Base-by-base conservation (phyloP, 2,329 filamentous ascomycete genomes). In the Ophiostoma himal-ulmi region DNA sequence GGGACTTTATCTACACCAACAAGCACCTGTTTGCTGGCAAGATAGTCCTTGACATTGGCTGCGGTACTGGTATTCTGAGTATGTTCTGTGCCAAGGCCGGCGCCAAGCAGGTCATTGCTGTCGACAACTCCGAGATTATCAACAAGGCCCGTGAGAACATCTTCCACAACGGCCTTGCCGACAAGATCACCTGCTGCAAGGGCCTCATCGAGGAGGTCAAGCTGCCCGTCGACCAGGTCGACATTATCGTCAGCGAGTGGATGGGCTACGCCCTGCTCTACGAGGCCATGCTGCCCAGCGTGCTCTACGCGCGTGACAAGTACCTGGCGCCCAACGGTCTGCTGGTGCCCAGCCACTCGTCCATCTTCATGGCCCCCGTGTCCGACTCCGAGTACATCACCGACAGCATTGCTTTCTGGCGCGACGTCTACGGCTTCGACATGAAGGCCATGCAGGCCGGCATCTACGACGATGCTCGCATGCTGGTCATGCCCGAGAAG, bases 241-340 rank as follows among this genome's bases (percentile, higher is more conserved):
- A 98, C 80, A 90, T 98, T 76, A 97, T 98, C 77, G 90, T 98
- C 72, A 96, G 92, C 72, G 94, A 98, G 79, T 98, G 94, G 94
- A 98, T 98, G 94, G 94, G 94, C 39, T 98, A 98, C 78, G 92
- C 90, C 74, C 85, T 97, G 22, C 85, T 97, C 6, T 98, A 96
- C 79, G 94, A 98, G 80, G 93, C 93, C 70, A 98, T 98, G 94
- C 88, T 98, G 37, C 93, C 95, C 74, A 96, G 92, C 67, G 92
- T 98, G 30, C 85, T 98, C 68, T 94, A 88, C 77, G 94, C 94
- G 62, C 86, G 94, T 72, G 94, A 98, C 80, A 88, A 87, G 75
- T 97, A 97, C 79, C 87, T 98, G 34, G 88, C 86, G 72, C 87
- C 90, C 0, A 89, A 88, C 70, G 94, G 94, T 20, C 83, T 97